Base-by-base conservation (phyloP, 2,329 filamentous ascomycete genomes). In the Hypoxylon sp. region DNA sequence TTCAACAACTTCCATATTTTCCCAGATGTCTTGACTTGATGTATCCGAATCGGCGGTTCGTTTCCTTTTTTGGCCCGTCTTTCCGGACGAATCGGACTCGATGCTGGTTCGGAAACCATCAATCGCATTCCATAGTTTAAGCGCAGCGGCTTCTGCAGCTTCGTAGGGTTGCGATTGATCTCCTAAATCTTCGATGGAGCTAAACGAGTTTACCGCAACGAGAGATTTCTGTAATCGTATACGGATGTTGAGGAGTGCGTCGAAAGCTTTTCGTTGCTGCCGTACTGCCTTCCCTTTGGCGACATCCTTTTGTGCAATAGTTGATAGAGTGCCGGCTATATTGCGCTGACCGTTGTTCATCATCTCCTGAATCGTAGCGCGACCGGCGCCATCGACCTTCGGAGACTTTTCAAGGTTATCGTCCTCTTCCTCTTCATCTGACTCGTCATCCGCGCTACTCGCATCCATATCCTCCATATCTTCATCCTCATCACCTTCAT, bases 211-310 rank as follows among this genome's bases (percentile, higher is more conserved):
- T 25, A 91, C 88, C 0, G 92, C 90, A 14, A 96, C 87, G 13
- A 99, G 82, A 1, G 93, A 93, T 79, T 98, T 98, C 79, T 99
- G 97, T 17, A 99, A 82, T 67, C 95, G 92, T 76, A 99, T 98
- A 19, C 96, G 90, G 13, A 94, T 87, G 80, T 97, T 97, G 32
- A 99, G 86, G 0, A 98, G 87, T 0, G 92, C 89, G 73, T 98
- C 95, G 75, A 97, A 99, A 0, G 91, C 89, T 68, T 90, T 91
- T 56, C 94, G 89, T 80, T 99, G 96, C 63, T 90, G 85, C 74
- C 94, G 95, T 38, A 99, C 93, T 0, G 95, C 95, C 60, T 87
- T 82, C 11, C 96, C 96, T 80, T 98, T 98, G 45, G 90, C 88
- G 3, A 91, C 89, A 77, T 98, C 96, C 58, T 89, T 89, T 75